phyloP scores from a whole-genome alignment of 345 rosid genomes.

The Excoecaria agallocha region DNA sequence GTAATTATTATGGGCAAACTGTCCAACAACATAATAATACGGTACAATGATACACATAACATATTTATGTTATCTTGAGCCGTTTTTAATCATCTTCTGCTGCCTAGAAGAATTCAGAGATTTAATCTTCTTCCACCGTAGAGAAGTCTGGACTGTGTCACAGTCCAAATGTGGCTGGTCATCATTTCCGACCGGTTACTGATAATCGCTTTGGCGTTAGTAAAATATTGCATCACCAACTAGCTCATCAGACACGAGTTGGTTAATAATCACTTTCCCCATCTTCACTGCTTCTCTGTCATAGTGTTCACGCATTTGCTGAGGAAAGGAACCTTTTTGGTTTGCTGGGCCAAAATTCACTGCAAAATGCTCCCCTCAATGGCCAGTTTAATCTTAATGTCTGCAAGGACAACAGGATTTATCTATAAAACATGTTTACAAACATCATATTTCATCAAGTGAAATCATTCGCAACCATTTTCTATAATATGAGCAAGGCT shows the following conservation, averaged over 20 bases:
- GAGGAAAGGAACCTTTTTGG: not conserved
- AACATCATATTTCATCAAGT: not conserved
- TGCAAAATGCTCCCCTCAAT: not conserved
- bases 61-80: no score
- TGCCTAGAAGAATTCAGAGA: no score
- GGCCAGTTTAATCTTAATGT: not conserved
- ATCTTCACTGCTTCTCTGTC: not conserved
- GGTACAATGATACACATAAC: no score
- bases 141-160: no score
- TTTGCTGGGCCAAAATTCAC: not conserved
- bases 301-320: no score
- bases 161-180: no score
- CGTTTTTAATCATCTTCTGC: no score
- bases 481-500: not conserved
- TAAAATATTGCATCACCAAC: no score
- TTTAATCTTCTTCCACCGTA: no score
- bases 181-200: no score
- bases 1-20: conserved; percentile 5
- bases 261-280: not conserved
- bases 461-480: not conserved
- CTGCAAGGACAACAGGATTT: not conserved
- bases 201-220: no score
- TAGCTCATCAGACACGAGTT: not conserved
- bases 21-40: conserved; percentile 7
- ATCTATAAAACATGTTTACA: not conserved